Percentiles rank a stretch among this genome's conserved stretches.
These are phyloP conservation scores for Hypoxylon sp. DNA, from an alignment of 2,329 filamentous ascomycete genomes.

Conservation along the genomic window DNA sequence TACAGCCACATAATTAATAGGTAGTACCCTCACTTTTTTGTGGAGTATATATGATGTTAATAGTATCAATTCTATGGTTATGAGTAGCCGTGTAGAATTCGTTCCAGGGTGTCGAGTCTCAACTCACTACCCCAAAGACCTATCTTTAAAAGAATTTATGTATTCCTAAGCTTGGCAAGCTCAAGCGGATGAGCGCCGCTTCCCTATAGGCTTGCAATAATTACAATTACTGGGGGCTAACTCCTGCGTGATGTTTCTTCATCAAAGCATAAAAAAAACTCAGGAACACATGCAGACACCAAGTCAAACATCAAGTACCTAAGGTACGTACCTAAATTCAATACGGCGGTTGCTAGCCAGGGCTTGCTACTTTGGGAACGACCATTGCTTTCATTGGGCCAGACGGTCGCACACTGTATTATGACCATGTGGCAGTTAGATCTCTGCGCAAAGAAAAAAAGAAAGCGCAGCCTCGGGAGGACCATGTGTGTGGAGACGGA, in stretches of 20 bases:
- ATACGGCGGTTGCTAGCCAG: constrained; percentile 26
- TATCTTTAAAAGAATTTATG: neutral
- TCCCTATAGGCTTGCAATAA: neutral
- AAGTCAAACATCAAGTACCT: neutral
- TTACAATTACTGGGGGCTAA: neutral
- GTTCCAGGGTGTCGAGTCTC: neutral
- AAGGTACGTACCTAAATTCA: too few species aligned
- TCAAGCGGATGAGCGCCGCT: constrained; percentile 8
- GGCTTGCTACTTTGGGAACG: constrained; percentile 35
- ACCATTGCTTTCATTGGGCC: constrained; percentile 28
- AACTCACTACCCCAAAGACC: neutral
- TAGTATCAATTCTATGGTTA: neutral
- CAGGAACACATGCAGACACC: neutral
- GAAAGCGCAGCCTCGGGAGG: constrained; percentile 17
- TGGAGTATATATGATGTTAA: neutral
- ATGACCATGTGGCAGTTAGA: constrained; percentile 40
- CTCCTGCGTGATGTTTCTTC: constrained; percentile 5
- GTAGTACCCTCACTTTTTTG: neutral
- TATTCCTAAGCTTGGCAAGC: constrained; percentile 19
- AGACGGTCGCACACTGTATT: constrained; percentile 29
- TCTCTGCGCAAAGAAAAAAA: constrained; percentile 12
- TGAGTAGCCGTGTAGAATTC: neutral
- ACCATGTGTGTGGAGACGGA: constrained; percentile 12
- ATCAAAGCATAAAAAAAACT: neutral
- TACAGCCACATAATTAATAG: neutral